phyloP scores from a whole-genome alignment of 306 rosid genomes.

The Datisca glomerata region DNA sequence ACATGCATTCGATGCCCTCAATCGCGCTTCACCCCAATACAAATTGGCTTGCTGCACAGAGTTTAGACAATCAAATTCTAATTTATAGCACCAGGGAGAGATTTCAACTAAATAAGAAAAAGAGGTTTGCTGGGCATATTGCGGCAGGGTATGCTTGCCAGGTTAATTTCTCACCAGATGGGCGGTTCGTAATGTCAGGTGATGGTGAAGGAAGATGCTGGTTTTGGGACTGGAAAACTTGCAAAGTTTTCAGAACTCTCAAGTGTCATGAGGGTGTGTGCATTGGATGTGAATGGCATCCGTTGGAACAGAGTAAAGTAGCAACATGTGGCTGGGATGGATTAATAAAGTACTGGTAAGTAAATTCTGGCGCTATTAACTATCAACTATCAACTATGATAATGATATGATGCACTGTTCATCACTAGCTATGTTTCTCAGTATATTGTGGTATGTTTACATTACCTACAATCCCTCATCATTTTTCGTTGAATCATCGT shows the following conservation, averaged over 20 bases:
- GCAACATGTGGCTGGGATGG: slow-evolving; percentile 99
- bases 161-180: slow-evolving; percentile 91
- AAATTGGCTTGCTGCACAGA: slow-evolving; percentile 95
- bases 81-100: slow-evolving; percentile 94
- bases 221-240: slow-evolving; percentile 99
- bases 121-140: slow-evolving; percentile 92
- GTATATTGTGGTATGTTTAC: no score
- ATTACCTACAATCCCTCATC: no score
- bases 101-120: slow-evolving; percentile 94
- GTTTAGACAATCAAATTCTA: slow-evolving; percentile 97
- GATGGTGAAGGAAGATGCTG: slow-evolving; percentile 96
- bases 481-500: no score
- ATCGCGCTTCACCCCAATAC: slow-evolving; percentile 84
- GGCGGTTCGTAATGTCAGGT: slow-evolving; percentile 90
- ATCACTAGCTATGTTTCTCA: no score
- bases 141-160: slow-evolving; percentile 95
- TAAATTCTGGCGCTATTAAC: no score
- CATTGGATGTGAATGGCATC: slow-evolving; percentile 93
- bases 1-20: slow-evolving; percentile 98
- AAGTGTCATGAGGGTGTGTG: slow-evolving; percentile 91
- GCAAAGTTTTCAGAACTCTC: slow-evolving; percentile 92
- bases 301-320: slow-evolving; percentile 89
- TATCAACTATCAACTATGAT: no score
- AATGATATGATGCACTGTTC: no score
- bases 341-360: slow-evolving; percentile 88